Evolutionary conservation across 768 basidiomycete genomes (phyloP), one percentile per base, ranked within the genome.

Genomic region (Russula earlei): DNA sequence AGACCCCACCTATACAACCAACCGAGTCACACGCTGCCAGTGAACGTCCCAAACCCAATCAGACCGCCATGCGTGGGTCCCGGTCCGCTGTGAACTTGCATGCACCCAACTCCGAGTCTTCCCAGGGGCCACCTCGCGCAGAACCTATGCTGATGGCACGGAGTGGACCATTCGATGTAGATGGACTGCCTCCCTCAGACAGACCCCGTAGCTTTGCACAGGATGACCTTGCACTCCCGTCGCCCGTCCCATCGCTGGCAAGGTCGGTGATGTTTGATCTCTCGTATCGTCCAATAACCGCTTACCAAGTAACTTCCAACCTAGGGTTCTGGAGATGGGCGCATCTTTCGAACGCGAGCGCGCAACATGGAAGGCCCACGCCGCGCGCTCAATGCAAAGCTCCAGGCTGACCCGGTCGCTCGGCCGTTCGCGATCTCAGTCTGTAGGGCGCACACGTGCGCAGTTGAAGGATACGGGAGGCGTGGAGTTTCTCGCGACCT

Each of bases 261-360:
- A 70, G 69, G 75, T 77, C 60, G 51, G 75, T 68, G 17, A 34
- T 24, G 42, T 37, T 31, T 20, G 36, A 10, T 59, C 19, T 45
- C 33, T 37, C 17, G 29, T 3, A 44, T 49, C 5, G 9, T 15
- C 20, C 40, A 17, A 17, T 31, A 3, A 34, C 25, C 11, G 12
- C 31, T 12, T 27, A 10, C 4, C 22, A 33, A 27, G 19, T 52
- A 24, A 42, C 20, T 50, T 25, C 22, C 24, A 34, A 25, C 33
- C 10, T 58, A 89, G 87, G 62, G 86, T 88, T 22, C 70, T 90
- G 10, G 78, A 80, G 57, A 84, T 87, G 58, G 78, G 82, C 11
- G 71, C 79, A 51, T 71, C 71, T 44, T 74, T 89, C 11, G 75
- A 81, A n/a, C 73, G 72, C 48, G 78, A 89, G 58, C 81, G 87